These are phyloP conservation scores for Petrea volubilis DNA, from an alignment of 257 asterid species.

Conservation along the genomic window DNA sequence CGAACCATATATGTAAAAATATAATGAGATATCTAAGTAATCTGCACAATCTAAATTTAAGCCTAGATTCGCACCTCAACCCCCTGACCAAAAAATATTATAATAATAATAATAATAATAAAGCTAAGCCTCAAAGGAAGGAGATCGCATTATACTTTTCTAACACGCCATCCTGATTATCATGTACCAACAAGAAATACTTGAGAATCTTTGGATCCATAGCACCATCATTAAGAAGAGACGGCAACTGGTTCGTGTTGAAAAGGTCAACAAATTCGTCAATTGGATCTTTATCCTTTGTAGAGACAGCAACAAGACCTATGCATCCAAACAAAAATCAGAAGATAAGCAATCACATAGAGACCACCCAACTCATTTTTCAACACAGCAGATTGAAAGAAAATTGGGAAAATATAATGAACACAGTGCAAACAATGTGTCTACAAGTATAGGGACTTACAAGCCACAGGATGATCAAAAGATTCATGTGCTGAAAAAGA, in stretches of 20 bases:
- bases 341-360: conserved; percentile 30
- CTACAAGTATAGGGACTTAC: conserved; percentile 45
- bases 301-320: conserved; percentile 94
- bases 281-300: conserved; percentile 81
- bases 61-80: too few species aligned
- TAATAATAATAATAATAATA: too few species aligned
- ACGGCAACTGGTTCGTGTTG: conserved; percentile 74
- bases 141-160: conserved; percentile 57
- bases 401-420: neutral
- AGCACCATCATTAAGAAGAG: conserved; percentile 85
- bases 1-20: conserved; percentile 9
- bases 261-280: conserved; percentile 81
- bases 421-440: conserved; percentile 5
- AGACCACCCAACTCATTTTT: conserved; percentile 21
- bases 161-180: conserved; percentile 57
- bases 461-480: conserved; percentile 98
- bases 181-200: conserved; percentile 84
- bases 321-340: conserved; percentile 30
- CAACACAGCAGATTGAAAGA: conserved; percentile 13
- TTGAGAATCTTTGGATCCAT: conserved; percentile 97
- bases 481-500: conserved; percentile 97
- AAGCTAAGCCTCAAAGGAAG: conserved; percentile 16
- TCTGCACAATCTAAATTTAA: conserved; percentile 4
- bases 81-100: too few species aligned
- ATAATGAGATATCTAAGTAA: conserved; percentile 4